A percentile compares a stretch with the other conserved stretches of the same genome.
These are phyloP conservation scores for Melastoma candidum DNA, from an alignment of 441 rosid genomes.

Conservation along the genomic window DNA sequence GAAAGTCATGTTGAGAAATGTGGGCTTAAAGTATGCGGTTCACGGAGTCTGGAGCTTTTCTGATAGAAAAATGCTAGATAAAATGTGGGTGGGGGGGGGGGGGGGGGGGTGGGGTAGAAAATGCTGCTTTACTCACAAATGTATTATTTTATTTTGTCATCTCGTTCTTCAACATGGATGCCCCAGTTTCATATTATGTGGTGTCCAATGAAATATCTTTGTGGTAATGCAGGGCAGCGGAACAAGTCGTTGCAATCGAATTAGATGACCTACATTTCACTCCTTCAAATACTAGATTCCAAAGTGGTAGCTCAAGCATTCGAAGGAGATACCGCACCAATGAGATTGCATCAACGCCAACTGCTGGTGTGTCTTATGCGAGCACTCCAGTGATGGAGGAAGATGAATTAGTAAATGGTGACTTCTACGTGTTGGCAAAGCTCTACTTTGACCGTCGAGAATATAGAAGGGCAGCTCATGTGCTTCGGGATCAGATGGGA, in stretches of 20 bases:
- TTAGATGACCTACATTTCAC: slow-evolving; percentile 74
- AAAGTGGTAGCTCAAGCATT: slow-evolving; percentile 91
- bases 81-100: too few species aligned
- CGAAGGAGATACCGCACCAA: slow-evolving; percentile 67
- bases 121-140: too few species aligned
- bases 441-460: slow-evolving; percentile 81
- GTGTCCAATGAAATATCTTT: background rate
- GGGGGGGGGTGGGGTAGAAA: too few species aligned
- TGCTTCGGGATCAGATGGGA: slow-evolving; percentile 64
- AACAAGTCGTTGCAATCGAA: slow-evolving; percentile 83
- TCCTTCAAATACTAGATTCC: slow-evolving; percentile 84
- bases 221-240: slow-evolving; percentile 58
- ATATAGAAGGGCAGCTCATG: slow-evolving; percentile 75
- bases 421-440: slow-evolving; percentile 67
- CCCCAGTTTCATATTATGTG: background rate
- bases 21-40: too few species aligned
- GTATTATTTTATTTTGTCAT: too few species aligned
- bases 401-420: slow-evolving; percentile 59
- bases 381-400: slow-evolving; percentile 76
- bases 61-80: too few species aligned
- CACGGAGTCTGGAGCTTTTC: too few species aligned
- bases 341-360: slow-evolving; percentile 59
- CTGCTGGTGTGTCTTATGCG: slow-evolving; percentile 52
- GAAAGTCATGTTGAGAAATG: too few species aligned
- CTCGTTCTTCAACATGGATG: background rate